phyloP scores from a whole-genome alignment of 2,329 filamentous ascomycete genomes.

The Trichoderma sp. region DNA sequence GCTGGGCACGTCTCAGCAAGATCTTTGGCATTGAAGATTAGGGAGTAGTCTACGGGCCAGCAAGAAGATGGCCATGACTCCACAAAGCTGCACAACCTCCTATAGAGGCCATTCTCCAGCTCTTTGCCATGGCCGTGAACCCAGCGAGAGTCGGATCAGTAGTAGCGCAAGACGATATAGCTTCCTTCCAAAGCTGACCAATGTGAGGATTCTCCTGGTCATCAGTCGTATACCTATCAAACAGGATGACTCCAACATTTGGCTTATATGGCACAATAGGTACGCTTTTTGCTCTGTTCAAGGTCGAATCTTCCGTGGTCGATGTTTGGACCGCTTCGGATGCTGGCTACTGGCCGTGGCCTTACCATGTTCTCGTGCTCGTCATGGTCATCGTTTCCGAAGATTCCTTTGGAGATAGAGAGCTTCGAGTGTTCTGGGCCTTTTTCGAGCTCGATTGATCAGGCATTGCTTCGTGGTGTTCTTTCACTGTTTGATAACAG shows the following conservation, averaged over 20 bases:
- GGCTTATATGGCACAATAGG: constrained; percentile 15
- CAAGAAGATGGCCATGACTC: constrained; percentile 55
- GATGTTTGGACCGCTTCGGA: background rate
- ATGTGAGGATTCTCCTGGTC: constrained; percentile 26
- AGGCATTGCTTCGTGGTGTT: background rate
- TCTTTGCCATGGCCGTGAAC: constrained; percentile 53
- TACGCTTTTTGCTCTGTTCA: background rate
- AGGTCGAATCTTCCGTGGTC: constrained; percentile 4
- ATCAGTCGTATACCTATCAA: constrained; percentile 26
- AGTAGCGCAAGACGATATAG: constrained; percentile 19
- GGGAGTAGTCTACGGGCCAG: constrained; percentile 55
- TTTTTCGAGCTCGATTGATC: background rate
- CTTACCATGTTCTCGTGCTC: background rate
- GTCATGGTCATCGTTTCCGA: background rate
- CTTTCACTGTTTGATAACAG: background rate
- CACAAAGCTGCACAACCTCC: constrained; percentile 59
- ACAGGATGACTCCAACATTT: constrained; percentile 21
- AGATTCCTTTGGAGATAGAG: background rate
- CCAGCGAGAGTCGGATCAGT: constrained; percentile 20
- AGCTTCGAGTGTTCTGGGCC: background rate
- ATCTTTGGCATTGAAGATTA: constrained; percentile 60
- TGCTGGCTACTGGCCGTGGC: background rate
- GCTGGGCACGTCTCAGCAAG: constrained; percentile 56
- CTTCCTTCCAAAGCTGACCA: constrained; percentile 20
- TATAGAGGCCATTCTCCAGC: constrained; percentile 59